Evolutionary conservation across 441 rosid species (phyloP).

Genomic region (Kokia cookei): DNA sequence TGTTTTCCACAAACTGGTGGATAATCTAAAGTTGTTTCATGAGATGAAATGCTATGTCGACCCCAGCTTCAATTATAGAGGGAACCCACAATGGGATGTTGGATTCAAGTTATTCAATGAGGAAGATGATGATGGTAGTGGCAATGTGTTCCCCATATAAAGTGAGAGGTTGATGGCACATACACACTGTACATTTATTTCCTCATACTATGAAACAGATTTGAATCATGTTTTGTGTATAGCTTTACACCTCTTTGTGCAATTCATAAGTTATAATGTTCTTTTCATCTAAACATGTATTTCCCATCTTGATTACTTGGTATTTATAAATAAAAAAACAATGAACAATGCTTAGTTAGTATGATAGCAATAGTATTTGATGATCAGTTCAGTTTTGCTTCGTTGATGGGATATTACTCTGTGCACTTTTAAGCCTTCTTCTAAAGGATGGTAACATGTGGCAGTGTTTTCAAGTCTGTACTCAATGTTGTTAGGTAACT

Average conservation of each 20-base stretch:
- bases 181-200: conserved; percentile 27
- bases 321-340: background rate
- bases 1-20: conserved; percentile 90
- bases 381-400: background rate
- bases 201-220: background rate
- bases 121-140: conserved; percentile 32
- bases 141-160: conserved; percentile 27
- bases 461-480: too few species aligned
- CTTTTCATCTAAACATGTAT: background rate
- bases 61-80: conserved; percentile 51
- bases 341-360: background rate
- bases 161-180: conserved; percentile 7
- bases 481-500: too few species aligned
- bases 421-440: background rate
- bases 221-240: conserved; percentile 24
- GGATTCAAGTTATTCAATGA: conserved; percentile 56
- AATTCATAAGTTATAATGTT: conserved; percentile 6
- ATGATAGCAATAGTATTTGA: background rate
- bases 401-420: background rate
- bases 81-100: conserved; percentile 47
- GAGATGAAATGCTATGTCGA: conserved; percentile 85
- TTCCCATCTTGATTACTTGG: background rate
- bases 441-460: background rate
- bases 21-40: conserved; percentile 84
- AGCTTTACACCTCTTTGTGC: conserved; percentile 3